Evolutionary conservation across 2,329 filamentous ascomycete species (phyloP).

Genomic region (Nothophaeocryptopus gaeumannii): DNA sequence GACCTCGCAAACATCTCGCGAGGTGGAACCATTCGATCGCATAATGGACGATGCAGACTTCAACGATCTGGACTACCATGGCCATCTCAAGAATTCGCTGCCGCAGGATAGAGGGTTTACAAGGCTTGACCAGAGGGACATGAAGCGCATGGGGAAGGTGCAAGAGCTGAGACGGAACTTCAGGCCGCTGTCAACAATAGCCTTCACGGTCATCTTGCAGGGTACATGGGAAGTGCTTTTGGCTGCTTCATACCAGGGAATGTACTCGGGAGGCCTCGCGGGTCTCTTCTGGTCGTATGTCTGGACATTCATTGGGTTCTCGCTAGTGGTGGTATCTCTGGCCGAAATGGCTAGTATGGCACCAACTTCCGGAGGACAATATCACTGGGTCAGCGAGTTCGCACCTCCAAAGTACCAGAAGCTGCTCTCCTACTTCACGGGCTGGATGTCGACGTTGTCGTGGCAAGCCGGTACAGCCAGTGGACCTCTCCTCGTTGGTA

Average conservation of each 20-base stretch:
- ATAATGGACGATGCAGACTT: slow-evolving; percentile 18
- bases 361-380: slow-evolving; percentile 34
- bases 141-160: slow-evolving; percentile 49
- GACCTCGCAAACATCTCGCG: slow-evolving; percentile 14
- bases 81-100: slow-evolving; percentile 16
- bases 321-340: slow-evolving; percentile 25
- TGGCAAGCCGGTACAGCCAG: slow-evolving; percentile 52
- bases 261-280: slow-evolving; percentile 27
- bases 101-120: slow-evolving; percentile 16
- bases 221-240: slow-evolving; percentile 53
- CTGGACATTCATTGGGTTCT: slow-evolving; percentile 27
- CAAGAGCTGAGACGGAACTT: slow-evolving; percentile 52
- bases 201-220: slow-evolving; percentile 49
- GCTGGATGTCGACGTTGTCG: slow-evolving; percentile 51
- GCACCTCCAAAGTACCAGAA: slow-evolving; percentile 30
- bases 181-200: slow-evolving; percentile 47
- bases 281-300: slow-evolving; percentile 31
- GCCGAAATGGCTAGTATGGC: slow-evolving; percentile 38
- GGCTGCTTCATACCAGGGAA: slow-evolving; percentile 22
- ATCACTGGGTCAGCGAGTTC: slow-evolving; percentile 35
- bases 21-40: slow-evolving; percentile 17
- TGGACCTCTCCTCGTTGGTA: slow-evolving; percentile 49
- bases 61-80: slow-evolving; percentile 20
- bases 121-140: slow-evolving; percentile 39
- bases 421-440: slow-evolving; percentile 31